These are phyloP conservation scores for Candida frijolesensis DNA, from an alignment of 1,139 yeast genomes.

Conservation along the genomic window DNA sequence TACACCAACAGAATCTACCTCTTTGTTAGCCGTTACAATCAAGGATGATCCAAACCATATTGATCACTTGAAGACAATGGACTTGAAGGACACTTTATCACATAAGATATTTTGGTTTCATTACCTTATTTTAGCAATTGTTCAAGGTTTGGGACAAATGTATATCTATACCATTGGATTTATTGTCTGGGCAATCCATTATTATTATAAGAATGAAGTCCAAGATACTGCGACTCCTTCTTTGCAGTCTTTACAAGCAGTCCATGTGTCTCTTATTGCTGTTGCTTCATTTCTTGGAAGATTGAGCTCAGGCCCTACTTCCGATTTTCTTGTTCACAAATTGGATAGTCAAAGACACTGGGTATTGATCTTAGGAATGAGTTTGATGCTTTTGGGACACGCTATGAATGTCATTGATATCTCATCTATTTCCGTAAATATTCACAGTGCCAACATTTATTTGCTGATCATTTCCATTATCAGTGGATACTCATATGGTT, in stretches of 20 bases:
- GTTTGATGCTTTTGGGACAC: conserved; percentile 42
- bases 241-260: conserved; percentile 54
- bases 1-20: conserved; percentile 11
- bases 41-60: conserved; percentile 3
- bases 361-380: conserved; percentile 59
- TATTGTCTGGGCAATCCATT: conserved; percentile 55
- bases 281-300: conserved; percentile 69
- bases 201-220: conserved; percentile 27
- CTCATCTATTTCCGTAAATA: conserved; percentile 26
- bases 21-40: conserved; percentile 10
- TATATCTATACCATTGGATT: conserved; percentile 77
- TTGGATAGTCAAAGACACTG: conserved; percentile 64
- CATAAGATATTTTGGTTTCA: conserved; percentile 48
- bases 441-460: conserved; percentile 36
- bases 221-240: conserved; percentile 18
- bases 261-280: conserved; percentile 74
- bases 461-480: conserved; percentile 52
- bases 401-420: conserved; percentile 37
- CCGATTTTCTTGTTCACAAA: conserved; percentile 58
- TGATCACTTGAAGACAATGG: conserved; percentile 18
- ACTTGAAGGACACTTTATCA: conserved; percentile 21
- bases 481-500: conserved; percentile 79
- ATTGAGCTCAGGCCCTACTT: conserved; percentile 65
- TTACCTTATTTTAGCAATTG: conserved; percentile 56
- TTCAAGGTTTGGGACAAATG: conserved; percentile 78